Base-by-base conservation (phyloP, 257 asterid species). In the Galeopsis tetrahit region DNA sequence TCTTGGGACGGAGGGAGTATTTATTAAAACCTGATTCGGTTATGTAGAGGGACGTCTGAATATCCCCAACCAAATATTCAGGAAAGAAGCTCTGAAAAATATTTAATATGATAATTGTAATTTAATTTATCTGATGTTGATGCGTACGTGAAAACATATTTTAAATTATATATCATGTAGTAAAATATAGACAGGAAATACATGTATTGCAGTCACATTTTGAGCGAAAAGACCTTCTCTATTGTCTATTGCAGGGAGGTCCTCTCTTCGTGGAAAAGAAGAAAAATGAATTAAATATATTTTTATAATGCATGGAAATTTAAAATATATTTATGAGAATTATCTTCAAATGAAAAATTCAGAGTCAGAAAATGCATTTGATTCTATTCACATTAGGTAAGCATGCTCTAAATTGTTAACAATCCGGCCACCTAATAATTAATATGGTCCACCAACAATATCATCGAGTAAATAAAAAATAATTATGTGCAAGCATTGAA, bases 71-170 rank as follows among this genome's bases (percentile, higher is more conserved):
- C 11, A 46, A 40, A 69, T 83, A 46, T 51, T 83, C 79, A 40
- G 90, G 90, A 55, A 83, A 85, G 46, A 81, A 32, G 0, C 90
- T 83, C 88, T 85, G 1, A 61, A 0, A 44, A 40, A n/a, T n/a
- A n/a, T 51, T 2, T 44, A 44, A 48, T 48, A 48, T 11, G 53
- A 48, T 48, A n/a, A n/a, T n/a, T n/a, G n/a, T n/a, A n/a, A n/a
- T n/a, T n/a, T n/a, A n/a, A n/a, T n/a, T n/a, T n/a, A n/a, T 59
- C 67, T 55, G 77, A 70, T 0, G 87, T 11, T 57, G 48, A 82
- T 83, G 66, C 68, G 60, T n/a, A n/a, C n/a, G n/a, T n/a, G 1
- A 31, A 6, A 15, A 48, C 17, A 11, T 2, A 48, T 4, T 48
- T 48, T 11, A n/a, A n/a, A n/a, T n/a, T n/a, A n/a, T n/a, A n/a